Evolutionary conservation across 139 green algal genomes (phyloP).

Genomic region (Micromonas commoda): DNA sequence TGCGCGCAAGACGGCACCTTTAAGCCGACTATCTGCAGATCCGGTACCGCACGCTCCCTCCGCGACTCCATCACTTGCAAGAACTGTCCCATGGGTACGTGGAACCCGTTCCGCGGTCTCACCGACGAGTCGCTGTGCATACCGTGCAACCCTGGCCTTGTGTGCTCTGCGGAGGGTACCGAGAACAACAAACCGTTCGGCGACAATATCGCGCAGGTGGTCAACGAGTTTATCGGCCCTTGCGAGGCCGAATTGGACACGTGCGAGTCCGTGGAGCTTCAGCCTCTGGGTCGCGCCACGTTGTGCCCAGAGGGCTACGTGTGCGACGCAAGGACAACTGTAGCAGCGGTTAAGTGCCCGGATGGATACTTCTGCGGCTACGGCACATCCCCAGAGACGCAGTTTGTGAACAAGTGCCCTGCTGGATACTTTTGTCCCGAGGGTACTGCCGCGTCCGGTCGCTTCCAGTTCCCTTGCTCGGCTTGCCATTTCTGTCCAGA

Average conservation of each 20-base stretch:
- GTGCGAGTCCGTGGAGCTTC: constrained; percentile 2
- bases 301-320: constrained; percentile 29
- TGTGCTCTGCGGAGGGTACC: constrained; percentile 20
- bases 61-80: constrained; percentile 20
- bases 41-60: constrained; percentile 2
- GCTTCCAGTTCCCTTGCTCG: constrained; percentile 20
- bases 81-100: constrained; percentile 23
- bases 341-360: constrained; percentile 12
- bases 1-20: constrained; percentile 16
- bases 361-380: constrained; percentile 27
- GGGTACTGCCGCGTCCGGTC: not conserved
- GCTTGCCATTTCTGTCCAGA: constrained; percentile 18
- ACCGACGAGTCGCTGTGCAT: constrained; percentile 21
- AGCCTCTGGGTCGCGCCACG: constrained; percentile 4
- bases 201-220: not conserved
- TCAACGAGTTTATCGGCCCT: not conserved
- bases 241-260: not conserved
- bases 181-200: constrained; percentile 31
- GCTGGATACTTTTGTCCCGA: constrained; percentile 29
- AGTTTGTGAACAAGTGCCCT: constrained; percentile 22
- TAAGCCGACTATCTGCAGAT: constrained; percentile 4
- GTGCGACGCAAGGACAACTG: constrained; percentile 21
- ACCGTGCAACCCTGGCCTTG: constrained; percentile 25
- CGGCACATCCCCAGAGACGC: constrained; percentile 22
- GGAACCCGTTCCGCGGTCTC: not conserved